These are phyloP conservation scores for Melampsora medusae DNA, from an alignment of 1,284 basidiomycete genomes.

Conservation along the genomic window DNA sequence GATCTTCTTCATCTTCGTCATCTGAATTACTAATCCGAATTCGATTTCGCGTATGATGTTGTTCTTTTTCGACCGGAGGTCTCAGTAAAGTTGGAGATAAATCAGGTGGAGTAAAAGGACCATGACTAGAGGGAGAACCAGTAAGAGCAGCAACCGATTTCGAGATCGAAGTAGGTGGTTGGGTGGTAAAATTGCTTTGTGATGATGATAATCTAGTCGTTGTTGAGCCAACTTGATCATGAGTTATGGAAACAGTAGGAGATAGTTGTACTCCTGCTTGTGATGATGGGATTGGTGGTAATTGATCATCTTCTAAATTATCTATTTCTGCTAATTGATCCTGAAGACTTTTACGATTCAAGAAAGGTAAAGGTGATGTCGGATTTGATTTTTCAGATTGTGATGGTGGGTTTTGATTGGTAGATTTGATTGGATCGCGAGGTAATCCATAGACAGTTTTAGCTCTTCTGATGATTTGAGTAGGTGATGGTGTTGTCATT, in stretches of 20 bases:
- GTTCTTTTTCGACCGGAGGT: no score
- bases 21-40: background rate
- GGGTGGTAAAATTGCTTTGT: no score
- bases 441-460: constrained; percentile 6
- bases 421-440: background rate
- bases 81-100: background rate
- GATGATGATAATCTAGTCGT: no score
- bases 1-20: background rate
- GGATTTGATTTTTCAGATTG: background rate
- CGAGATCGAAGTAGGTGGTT: background rate
- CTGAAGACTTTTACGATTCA: background rate
- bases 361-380: background rate
- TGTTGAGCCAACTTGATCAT: background rate
- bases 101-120: background rate
- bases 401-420: background rate
- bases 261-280: background rate
- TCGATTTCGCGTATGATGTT: background rate
- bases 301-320: background rate
- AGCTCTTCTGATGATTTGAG: background rate
- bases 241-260: background rate
- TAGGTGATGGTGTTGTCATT: no score
- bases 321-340: constrained; percentile 3
- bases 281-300: background rate
- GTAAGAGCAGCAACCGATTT: background rate
- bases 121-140: background rate